Conservation (phyloP, 1,139 yeast species). For the Geotrichum klebahnii region DNA sequence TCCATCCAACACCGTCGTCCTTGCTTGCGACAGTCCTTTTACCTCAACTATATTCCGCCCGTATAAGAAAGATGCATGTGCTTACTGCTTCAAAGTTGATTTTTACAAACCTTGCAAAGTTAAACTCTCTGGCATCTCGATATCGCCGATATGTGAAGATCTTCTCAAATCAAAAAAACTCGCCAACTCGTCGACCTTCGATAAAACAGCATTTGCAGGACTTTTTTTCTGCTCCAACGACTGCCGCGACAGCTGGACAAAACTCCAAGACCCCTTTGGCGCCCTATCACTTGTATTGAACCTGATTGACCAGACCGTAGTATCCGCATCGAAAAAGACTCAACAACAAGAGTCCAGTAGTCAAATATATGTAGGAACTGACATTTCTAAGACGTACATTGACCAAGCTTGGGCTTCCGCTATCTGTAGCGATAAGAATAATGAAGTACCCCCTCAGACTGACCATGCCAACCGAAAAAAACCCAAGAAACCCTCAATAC, state of each 20-base stretch:
- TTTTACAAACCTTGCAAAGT: conserved; percentile 49
- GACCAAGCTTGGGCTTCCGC: conserved; percentile 9
- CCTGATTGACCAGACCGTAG: conserved; percentile 34
- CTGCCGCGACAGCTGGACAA: conserved; percentile 44
- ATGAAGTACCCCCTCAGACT: background rate
- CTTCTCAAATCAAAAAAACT: conserved; percentile 11
- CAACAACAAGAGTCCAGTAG: background rate
- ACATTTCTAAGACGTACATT: conserved; percentile 3
- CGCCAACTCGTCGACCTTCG: conserved; percentile 24
- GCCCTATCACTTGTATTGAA: conserved; percentile 36
- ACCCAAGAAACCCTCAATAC: conserved; percentile 2
- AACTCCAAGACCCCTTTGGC: conserved; percentile 34
- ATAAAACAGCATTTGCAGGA: conserved; percentile 44
- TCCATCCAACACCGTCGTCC: conserved; percentile 44
- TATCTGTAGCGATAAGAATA: no score
- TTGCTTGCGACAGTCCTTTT: conserved; percentile 44
- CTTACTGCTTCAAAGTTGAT: conserved; percentile 50
- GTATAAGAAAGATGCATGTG: conserved; percentile 64
- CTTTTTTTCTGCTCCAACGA: conserved; percentile 52
- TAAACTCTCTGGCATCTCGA: conserved; percentile 22
- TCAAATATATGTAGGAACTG: background rate
- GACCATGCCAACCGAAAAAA: conserved; percentile 1
- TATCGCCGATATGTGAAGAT: conserved; percentile 1
- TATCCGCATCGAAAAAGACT: conserved; percentile 24
- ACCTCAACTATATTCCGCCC: conserved; percentile 51